Base-by-base conservation (phyloP, 805 yeast genomes). In the Monosporozyma yasuniensis region DNA sequence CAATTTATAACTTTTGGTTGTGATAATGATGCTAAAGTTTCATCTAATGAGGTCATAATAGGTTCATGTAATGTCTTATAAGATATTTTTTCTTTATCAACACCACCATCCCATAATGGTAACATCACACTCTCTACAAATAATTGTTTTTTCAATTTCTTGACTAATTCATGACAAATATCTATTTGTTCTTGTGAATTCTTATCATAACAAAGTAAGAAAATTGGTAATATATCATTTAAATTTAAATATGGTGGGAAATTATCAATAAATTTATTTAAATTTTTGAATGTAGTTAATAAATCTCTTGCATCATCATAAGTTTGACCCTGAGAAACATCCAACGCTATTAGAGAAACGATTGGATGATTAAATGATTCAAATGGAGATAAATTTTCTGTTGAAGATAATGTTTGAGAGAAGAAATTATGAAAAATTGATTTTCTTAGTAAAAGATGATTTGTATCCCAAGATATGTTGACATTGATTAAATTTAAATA, bases 311-410 rank as follows among this genome's bases (percentile, higher is more conserved):
- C 80, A n/a, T 68, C 65, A 11, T 77, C 81, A 30, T 78, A 64
- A 12, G 52, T 54, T 51, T 65, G 61, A 1, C 59, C 60, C 28
- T 48, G 50, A 14, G 59, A 50, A 22, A 64, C 52, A 50, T 87
- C 78, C 3, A 88, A 71, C 0, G 83, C 81, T 47, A 88, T 73
- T 12, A 91, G 62, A 41, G 89, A 84, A 2, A 87, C 76, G 1
- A 88, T 77, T 0, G 97, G 97, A 61, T 90, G 96, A 56, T 85
- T 82, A 64, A 89, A 81, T 4, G 88, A 82, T 64, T 91, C 97
- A 61, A 86, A 87, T 1, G 91, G 81, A 2, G 87, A 79, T 8
- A 86, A 67, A 7, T 75, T 74, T 12, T 78, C 74, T 11, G 84
- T 73, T 3, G 87, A 74, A 7, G 84, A 69, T 41, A 84, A 60